phyloP scores from a whole-genome alignment of 169 alveolate genomes.

The Eimeria necatrix region DNA sequence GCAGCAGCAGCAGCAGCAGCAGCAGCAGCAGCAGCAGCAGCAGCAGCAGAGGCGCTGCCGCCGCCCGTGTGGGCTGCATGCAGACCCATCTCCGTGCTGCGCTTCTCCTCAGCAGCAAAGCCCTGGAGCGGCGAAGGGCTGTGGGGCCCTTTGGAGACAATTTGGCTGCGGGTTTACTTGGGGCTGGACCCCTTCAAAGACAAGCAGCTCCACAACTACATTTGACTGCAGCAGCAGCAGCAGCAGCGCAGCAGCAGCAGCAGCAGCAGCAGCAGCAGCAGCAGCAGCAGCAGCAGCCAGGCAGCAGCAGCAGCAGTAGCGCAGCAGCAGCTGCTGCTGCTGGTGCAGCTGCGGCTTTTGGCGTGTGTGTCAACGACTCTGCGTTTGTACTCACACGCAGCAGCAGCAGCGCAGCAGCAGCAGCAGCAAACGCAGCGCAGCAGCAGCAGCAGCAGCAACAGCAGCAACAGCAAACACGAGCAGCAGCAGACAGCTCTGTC shows the following conservation, averaged over 20 bases:
- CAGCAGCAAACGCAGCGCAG: too few species aligned
- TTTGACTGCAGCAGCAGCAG: background rate
- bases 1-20: constrained; percentile 28
- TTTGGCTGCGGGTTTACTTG: background rate
- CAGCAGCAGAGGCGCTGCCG: background rate
- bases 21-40: too few species aligned
- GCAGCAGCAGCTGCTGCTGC: background rate
- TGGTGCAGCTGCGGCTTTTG: background rate
- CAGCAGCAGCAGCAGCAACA: too few species aligned
- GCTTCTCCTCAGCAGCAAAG: background rate
- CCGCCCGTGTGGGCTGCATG: background rate
- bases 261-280: too few species aligned
- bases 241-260: too few species aligned
- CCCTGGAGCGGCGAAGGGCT: background rate
- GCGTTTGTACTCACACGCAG: too few species aligned
- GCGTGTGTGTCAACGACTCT: too few species aligned
- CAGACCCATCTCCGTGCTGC: constrained; percentile 5
- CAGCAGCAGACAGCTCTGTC: too few species aligned
- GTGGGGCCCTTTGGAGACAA: background rate
- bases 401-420: too few species aligned
- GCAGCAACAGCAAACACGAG: too few species aligned
- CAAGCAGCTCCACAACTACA: background rate
- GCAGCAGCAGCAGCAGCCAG: too few species aligned
- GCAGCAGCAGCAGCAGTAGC: constrained; percentile 2
- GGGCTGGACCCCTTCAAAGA: constrained; percentile 21